Conservation (phyloP, 495 filamentous ascomycete genomes). For the Aspergillus homomorphus region DNA sequence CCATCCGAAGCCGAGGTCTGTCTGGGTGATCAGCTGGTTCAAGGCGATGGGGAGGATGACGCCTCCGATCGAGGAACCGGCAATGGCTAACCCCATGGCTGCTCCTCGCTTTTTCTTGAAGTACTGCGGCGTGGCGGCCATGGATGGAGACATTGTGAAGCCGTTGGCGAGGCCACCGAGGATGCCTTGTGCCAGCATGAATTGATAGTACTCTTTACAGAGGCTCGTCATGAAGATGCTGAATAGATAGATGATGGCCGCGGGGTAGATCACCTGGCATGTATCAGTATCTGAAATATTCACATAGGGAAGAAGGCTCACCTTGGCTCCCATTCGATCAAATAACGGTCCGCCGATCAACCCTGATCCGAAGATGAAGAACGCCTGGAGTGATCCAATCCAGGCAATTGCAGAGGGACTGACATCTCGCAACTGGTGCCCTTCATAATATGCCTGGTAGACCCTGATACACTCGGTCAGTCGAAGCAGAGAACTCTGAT, state of each 20-base stretch:
- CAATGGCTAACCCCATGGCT: slow-evolving; percentile 32
- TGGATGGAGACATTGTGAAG: slow-evolving; percentile 25
- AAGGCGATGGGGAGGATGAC: slow-evolving; percentile 25
- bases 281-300: neutral
- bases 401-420: slow-evolving; percentile 30
- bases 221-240: neutral
- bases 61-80: slow-evolving; percentile 37
- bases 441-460: slow-evolving; percentile 32
- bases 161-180: slow-evolving; percentile 20
- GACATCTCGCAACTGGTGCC: slow-evolving; percentile 15
- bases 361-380: slow-evolving; percentile 47
- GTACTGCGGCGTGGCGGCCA: slow-evolving; percentile 31
- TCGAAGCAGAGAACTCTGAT: neutral
- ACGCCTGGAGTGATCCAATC: slow-evolving; percentile 53
- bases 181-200: slow-evolving; percentile 15
- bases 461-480: slow-evolving; percentile 4
- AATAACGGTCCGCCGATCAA: slow-evolving; percentile 48
- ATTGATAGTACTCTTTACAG: neutral
- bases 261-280: neutral
- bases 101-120: slow-evolving; percentile 35
- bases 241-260: neutral
- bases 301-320: slow-evolving; percentile 2
- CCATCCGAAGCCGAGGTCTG: slow-evolving; percentile 56
- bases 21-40: slow-evolving; percentile 12
- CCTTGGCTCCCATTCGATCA: slow-evolving; percentile 48